phyloP scores from a whole-genome alignment of 495 filamentous ascomycete genomes.

The Chaetomium cochliodes region DNA sequence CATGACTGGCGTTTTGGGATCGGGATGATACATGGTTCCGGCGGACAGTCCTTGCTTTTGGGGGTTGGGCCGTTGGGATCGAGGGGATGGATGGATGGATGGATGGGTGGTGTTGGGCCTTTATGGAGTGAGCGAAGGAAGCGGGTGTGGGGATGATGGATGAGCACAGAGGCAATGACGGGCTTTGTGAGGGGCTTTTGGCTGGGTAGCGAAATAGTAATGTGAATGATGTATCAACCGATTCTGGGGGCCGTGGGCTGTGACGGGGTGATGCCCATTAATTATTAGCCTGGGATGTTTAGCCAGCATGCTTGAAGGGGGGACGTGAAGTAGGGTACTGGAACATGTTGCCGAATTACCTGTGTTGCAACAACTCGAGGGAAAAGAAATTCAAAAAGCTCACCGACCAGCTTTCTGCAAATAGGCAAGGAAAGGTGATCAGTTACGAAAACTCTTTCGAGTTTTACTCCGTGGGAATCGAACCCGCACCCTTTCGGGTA shows the following conservation, averaged over 20 bases:
- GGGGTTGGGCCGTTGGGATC: constrained; percentile 15
- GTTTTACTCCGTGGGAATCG: too few relatives aligned
- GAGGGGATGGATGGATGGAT: too few relatives aligned
- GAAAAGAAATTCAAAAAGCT: too few relatives aligned
- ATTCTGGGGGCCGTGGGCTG: not conserved
- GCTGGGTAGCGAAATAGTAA: not conserved
- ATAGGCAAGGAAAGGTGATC: too few relatives aligned
- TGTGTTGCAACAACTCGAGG: too few relatives aligned
- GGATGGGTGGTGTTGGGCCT: constrained; percentile 6
- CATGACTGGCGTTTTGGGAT: constrained; percentile 28
- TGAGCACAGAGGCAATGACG: not conserved
- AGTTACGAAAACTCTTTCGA: too few relatives aligned
- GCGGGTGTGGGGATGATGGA: not conserved
- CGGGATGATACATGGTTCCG: not conserved
- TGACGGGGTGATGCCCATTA: not conserved
- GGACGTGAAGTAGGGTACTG: too few relatives aligned
- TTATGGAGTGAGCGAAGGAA: not conserved
- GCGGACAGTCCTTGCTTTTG: constrained; percentile 2
- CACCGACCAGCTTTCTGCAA: too few relatives aligned
- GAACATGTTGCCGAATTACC: too few relatives aligned
- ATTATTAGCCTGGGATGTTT: not conserved
- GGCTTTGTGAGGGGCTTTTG: constrained; percentile 2
- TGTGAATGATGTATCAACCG: not conserved
- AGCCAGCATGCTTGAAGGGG: not conserved
- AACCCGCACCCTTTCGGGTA: too few relatives aligned